A percentile compares a stretch with the other conserved stretches of the same genome.
phyloP scores from a whole-genome alignment of 805 yeast genomes.

The Wickerhamiella vanderwaltii region DNA sequence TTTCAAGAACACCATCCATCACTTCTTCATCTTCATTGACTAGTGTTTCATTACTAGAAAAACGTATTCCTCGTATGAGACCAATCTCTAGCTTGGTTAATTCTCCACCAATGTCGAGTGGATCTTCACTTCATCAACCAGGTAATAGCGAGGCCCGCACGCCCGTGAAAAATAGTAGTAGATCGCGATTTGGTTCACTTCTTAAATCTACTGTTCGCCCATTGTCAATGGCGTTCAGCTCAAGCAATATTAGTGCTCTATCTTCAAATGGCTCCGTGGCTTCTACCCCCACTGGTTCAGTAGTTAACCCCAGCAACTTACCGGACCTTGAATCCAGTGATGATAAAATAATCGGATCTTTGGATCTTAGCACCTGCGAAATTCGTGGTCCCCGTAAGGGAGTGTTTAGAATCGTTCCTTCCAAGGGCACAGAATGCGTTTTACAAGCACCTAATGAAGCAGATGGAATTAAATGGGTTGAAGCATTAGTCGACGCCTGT shows the following conservation, averaged over 20 bases:
- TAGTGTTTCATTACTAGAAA: slow-evolving; percentile 9
- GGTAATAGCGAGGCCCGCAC: neutral
- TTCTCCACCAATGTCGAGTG: slow-evolving; percentile 4
- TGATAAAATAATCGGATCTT: slow-evolving; percentile 39
- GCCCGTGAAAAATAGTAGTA: neutral
- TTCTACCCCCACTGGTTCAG: neutral
- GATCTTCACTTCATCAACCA: neutral
- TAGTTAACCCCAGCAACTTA: slow-evolving; percentile 40
- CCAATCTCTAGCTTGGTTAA: slow-evolving; percentile 10
- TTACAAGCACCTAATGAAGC: slow-evolving; percentile 53
- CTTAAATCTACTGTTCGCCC: slow-evolving; percentile 31
- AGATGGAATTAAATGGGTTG: slow-evolving; percentile 69
- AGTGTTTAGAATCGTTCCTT: slow-evolving; percentile 4
- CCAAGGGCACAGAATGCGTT: slow-evolving; percentile 21
- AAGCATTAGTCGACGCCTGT: slow-evolving; percentile 17
- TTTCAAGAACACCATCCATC: slow-evolving; percentile 1
- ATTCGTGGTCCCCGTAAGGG: slow-evolving; percentile 21
- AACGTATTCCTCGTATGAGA: slow-evolving; percentile 9
- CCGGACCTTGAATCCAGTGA: slow-evolving; percentile 39
- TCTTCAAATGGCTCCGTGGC: neutral
- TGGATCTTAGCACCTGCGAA: slow-evolving; percentile 35
- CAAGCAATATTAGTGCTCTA: slow-evolving; percentile 6
- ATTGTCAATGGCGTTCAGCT: slow-evolving; percentile 27
- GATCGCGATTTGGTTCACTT: slow-evolving; percentile 29
- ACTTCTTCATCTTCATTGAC: slow-evolving; percentile 12